These are phyloP conservation scores for Phytophthora hibernalis DNA, from an alignment of 352 stramenopile genomes.

Conservation along the genomic window DNA sequence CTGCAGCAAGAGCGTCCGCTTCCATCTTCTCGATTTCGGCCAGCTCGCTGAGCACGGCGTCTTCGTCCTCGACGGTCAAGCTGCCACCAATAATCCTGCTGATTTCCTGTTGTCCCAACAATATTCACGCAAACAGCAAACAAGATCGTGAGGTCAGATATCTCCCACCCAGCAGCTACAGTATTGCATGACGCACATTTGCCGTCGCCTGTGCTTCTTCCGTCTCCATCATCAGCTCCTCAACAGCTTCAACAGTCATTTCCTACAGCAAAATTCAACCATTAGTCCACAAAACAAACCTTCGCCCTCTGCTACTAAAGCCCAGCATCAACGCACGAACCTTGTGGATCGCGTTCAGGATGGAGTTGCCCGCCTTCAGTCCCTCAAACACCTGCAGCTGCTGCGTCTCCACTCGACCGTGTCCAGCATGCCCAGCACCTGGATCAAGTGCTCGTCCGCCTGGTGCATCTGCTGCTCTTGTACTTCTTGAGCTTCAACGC, in stretches of 20 bases:
- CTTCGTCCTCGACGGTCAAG: constrained; percentile 86
- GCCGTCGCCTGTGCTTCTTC: constrained; percentile 83
- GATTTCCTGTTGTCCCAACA: constrained; percentile 73
- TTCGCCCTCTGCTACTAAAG: too few species aligned
- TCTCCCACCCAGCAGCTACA: background rate
- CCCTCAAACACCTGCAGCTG: constrained; percentile 91
- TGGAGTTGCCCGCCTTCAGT: constrained; percentile 88
- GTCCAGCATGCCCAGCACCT: constrained; percentile 88
- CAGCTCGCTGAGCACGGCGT: constrained; percentile 84
- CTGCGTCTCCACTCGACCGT: constrained; percentile 90
- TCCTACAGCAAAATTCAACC: constrained; percentile 48
- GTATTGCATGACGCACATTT: constrained; percentile 53
- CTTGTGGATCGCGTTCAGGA: constrained; percentile 90
- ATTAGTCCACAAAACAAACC: constrained; percentile 4
- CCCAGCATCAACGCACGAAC: constrained; percentile 23
- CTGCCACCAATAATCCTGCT: constrained; percentile 80
- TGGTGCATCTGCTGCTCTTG: constrained; percentile 91
- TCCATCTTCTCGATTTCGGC: constrained; percentile 86
- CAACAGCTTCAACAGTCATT: constrained; percentile 88
- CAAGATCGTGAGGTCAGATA: constrained; percentile 4
- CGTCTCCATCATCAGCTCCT: constrained; percentile 90
- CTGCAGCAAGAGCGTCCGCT: constrained; percentile 53
- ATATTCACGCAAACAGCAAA: constrained; percentile 4
- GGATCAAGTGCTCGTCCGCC: constrained; percentile 86
- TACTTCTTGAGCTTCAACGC: constrained; percentile 92